Evolutionary conservation across 1,284 basidiomycete species (phyloP).

Genomic region (Sporisorium scitamineum): DNA sequence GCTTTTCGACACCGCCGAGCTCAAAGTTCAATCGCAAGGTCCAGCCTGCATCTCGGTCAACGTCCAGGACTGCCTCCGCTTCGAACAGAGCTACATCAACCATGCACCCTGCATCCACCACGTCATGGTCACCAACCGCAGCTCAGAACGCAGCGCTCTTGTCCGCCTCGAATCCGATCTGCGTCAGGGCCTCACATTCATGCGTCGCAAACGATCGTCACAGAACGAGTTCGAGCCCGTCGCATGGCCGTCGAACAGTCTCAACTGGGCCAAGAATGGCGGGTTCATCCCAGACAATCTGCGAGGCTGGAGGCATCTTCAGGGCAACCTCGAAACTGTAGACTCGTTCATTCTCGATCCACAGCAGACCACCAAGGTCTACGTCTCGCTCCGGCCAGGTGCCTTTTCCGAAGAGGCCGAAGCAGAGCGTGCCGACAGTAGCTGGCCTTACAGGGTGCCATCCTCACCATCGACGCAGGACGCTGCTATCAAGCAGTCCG

Average conservation of each 20-base stretch:
- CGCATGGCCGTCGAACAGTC: constrained; percentile 60
- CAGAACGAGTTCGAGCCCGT: constrained; percentile 43
- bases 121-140: constrained; percentile 50
- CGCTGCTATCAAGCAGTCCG: constrained; percentile 19
- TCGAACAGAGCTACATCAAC: constrained; percentile 60
- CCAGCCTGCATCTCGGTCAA: constrained; percentile 41
- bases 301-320: constrained; percentile 60
- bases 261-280: constrained; percentile 58
- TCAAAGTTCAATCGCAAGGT: constrained; percentile 35
- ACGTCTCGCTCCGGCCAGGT: constrained; percentile 54
- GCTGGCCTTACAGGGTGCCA: constrained; percentile 27
- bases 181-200: constrained; percentile 54
- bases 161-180: constrained; percentile 58
- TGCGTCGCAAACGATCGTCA: constrained; percentile 53
- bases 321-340: constrained; percentile 61
- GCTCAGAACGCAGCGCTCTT: constrained; percentile 36
- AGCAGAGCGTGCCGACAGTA: constrained; percentile 11
- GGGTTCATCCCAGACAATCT: constrained; percentile 62
- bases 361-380: constrained; percentile 49
- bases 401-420: constrained; percentile 51
- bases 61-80: constrained; percentile 37
- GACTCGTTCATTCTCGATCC: constrained; percentile 59
- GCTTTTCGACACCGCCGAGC: constrained; percentile 30
- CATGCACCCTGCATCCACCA: constrained; percentile 58
- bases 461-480: constrained; percentile 21